phyloP scores from a whole-genome alignment of 495 filamentous ascomycete genomes.

The Hypoxylon cercidicola region DNA sequence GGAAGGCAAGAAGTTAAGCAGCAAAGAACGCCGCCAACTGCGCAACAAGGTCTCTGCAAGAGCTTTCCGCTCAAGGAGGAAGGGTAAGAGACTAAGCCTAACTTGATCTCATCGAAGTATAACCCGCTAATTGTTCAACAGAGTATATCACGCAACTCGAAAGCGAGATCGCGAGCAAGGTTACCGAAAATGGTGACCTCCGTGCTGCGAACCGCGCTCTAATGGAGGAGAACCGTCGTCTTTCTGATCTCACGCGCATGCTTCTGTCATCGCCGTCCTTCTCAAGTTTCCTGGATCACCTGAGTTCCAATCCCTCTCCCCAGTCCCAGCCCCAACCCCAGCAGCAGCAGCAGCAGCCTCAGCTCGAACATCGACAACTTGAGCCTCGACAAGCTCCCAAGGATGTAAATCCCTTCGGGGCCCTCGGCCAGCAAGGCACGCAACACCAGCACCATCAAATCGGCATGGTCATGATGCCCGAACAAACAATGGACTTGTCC shows the following conservation, averaged over 20 bases:
- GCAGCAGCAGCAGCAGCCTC: too few species aligned
- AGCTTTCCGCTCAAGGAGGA: slow-evolving; percentile 93
- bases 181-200: slow-evolving; percentile 76
- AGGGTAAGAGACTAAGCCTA: slow-evolving; percentile 70
- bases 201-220: slow-evolving; percentile 76
- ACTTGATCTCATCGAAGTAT: slow-evolving; percentile 2
- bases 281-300: slow-evolving; percentile 79
- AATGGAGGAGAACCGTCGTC: slow-evolving; percentile 80
- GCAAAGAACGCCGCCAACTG: slow-evolving; percentile 92
- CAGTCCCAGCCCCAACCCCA: slow-evolving; percentile 45
- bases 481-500: slow-evolving; percentile 73
- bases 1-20: slow-evolving; percentile 95
- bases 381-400: slow-evolving; percentile 65
- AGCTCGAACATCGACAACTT: slow-evolving; percentile 50
- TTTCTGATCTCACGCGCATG: slow-evolving; percentile 80
- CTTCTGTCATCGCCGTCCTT: slow-evolving; percentile 90
- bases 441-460: slow-evolving; percentile 67
- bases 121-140: slow-evolving; percentile 65
- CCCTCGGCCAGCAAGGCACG: slow-evolving; percentile 50
- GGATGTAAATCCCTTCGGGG: slow-evolving; percentile 70
- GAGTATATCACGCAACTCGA: slow-evolving; percentile 97
- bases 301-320: slow-evolving; percentile 64
- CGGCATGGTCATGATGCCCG: slow-evolving; percentile 79
- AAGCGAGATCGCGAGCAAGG: slow-evolving; percentile 77
- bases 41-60: slow-evolving; percentile 98